phyloP scores from a whole-genome alignment of 2,329 filamentous ascomycete genomes.

The Alternaria viburni region DNA sequence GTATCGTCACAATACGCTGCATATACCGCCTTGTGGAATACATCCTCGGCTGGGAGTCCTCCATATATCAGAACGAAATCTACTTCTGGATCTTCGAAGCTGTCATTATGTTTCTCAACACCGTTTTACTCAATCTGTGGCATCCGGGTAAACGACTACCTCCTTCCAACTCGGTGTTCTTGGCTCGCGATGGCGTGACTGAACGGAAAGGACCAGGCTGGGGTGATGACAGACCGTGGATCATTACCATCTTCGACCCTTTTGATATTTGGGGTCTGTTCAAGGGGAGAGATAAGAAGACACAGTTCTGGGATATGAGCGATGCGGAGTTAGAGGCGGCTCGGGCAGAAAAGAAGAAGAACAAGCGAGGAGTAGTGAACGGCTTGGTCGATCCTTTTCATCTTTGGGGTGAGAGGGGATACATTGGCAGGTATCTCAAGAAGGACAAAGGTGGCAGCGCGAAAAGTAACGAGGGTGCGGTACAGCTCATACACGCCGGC shows the following conservation, averaged over 20 bases:
- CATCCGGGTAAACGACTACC: constrained; percentile 60
- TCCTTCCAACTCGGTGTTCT: constrained; percentile 57
- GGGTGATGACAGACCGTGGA: constrained; percentile 54
- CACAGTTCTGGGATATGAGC: constrained; percentile 47
- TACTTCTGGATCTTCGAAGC: constrained; percentile 64
- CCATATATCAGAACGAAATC: constrained; percentile 54
- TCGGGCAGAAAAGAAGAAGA: constrained; percentile 34
- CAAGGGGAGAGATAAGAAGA: constrained; percentile 43
- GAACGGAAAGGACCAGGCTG: constrained; percentile 59
- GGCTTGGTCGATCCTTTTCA: constrained; percentile 40
- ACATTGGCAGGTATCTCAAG: constrained; percentile 35
- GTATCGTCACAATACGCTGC: constrained; percentile 56
- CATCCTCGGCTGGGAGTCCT: constrained; percentile 47
- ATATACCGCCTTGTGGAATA: constrained; percentile 62
- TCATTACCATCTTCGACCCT: constrained; percentile 49
- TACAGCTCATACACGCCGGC: background rate
- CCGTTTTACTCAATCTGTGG: constrained; percentile 58
- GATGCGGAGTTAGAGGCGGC: constrained; percentile 38
- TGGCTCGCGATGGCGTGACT: constrained; percentile 59
- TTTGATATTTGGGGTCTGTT: constrained; percentile 44
- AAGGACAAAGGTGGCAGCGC: constrained; percentile 1
- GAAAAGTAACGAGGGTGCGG: too few species aligned
- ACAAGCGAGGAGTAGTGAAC: constrained; percentile 26
- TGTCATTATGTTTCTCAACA: constrained; percentile 59
- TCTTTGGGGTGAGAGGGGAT: constrained; percentile 37